phyloP scores from a whole-genome alignment of 768 basidiomycete genomes.

The Lactarius akahatsu region DNA sequence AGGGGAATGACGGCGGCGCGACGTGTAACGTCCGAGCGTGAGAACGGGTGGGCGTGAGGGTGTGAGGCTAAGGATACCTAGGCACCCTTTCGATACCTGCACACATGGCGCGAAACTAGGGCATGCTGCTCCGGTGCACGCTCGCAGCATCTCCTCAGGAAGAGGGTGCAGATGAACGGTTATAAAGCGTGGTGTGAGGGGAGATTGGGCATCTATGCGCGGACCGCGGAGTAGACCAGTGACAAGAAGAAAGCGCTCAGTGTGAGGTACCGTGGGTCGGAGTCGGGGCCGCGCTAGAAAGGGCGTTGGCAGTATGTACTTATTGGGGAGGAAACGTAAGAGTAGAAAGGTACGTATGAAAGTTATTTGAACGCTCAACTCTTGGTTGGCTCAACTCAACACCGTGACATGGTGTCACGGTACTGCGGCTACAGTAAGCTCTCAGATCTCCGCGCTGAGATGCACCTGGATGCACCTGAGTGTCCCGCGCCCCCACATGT shows the following conservation, averaged over 20 bases:
- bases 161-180: not conserved
- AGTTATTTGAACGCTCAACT: not conserved
- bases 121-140: not conserved
- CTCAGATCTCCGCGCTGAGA: not conserved
- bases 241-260: slow-evolving; percentile 4
- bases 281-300: slow-evolving; percentile 14
- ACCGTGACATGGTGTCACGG: not conserved
- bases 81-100: not conserved
- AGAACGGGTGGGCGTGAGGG: not conserved
- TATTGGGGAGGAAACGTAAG: slow-evolving; percentile 16
- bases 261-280: slow-evolving; percentile 12
- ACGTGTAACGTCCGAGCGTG: slow-evolving; percentile 17
- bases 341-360: slow-evolving; percentile 7
- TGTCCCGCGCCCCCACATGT: not conserved
- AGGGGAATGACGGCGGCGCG: slow-evolving; percentile 14
- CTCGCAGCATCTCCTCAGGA: not conserved
- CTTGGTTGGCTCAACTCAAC: too few relatives aligned
- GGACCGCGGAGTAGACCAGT: slow-evolving; percentile 18
- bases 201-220: not conserved
- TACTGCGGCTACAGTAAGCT: not conserved
- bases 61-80: not conserved
- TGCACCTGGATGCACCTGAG: not conserved
- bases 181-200: not conserved
- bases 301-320: not conserved
- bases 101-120: not conserved